Evolutionary conservation across 345 rosid genomes (phyloP), one percentile per base, ranked within the genome.

Genomic region (Clausena lansium): DNA sequence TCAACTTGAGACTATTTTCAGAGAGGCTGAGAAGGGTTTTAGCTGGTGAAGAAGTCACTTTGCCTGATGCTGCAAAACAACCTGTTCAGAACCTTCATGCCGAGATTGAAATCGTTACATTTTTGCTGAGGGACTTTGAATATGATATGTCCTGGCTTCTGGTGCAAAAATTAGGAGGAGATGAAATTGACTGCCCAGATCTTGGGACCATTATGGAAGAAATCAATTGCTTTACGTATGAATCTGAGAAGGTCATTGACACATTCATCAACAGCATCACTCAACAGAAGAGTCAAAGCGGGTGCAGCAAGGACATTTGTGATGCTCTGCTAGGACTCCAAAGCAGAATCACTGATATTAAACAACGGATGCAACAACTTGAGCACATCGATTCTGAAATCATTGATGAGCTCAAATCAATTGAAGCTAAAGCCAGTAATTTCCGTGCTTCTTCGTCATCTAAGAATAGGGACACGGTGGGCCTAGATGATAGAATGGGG

Each of bases 81-180:
- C 35, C 1, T 28, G 24, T 68, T 68, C 72, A 68, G 2, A 41
- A 39, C 20, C 33, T 68, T 24, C 35, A 2, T 0, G 7, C 30
- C 0, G 33, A 11, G n/a, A 0, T 14, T 24, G 57, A 41, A 24
- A 38, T 41, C 11, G 1, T 65, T 3, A 2, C 5, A 7, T 35
- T 15, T 3, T 35, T 20, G 17, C 6, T 65, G 45, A 19, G 15
- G 0, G 70, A 65, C 0, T 19, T 1, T 6, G 10, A 63, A 30
- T 0, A 6, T 11, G 20, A 15, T 0, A 11, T 0, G 0, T 0
- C 0, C 11, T 61, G 1, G 0, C 33, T 25, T 61, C 1, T 61
- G 15, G 0, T 10, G 3, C 3, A 27, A 10, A 0, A 9, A 0
- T 10, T 7, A 0, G 19, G 3, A 4, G 19, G 6, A 4, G 6